phyloP scores from a whole-genome alignment of 2,329 filamentous ascomycete species.

The Myriosclerotinia scirpicola region DNA sequence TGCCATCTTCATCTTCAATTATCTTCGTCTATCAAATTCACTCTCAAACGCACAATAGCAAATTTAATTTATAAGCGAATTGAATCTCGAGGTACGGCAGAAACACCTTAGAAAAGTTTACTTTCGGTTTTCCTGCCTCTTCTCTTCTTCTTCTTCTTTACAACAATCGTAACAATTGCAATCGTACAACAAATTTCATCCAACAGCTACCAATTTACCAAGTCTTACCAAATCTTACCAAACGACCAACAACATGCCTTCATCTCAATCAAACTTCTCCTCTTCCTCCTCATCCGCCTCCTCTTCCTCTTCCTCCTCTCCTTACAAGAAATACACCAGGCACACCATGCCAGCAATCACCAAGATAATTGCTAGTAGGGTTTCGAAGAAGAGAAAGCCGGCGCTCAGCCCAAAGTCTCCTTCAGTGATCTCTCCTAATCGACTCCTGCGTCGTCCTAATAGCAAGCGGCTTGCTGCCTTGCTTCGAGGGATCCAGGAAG shows the following conservation, averaged over 20 bases:
- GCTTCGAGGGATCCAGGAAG: neutral
- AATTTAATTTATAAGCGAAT: neutral
- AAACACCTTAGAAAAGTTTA: neutral
- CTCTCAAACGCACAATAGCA: neutral
- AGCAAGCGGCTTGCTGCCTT: neutral
- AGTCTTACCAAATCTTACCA: neutral
- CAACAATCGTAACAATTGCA: too few relatives aligned
- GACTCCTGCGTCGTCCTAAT: neutral
- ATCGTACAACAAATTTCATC: too few relatives aligned
- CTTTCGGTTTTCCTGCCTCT: neutral
- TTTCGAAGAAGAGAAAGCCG: conserved; percentile 3
- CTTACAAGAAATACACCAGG: neutral
- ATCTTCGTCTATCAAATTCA: conserved; percentile 9
- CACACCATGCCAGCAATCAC: neutral
- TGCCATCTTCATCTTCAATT: neutral
- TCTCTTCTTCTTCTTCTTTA: neutral
- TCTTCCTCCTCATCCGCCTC: neutral
- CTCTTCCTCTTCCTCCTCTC: neutral
- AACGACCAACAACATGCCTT: conserved; percentile 1
- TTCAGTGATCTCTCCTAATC: conserved; percentile 3
- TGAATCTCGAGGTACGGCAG: neutral
- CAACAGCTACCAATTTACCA: too few relatives aligned
- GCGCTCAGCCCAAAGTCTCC: neutral
- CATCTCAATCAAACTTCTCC: neutral
- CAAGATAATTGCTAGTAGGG: neutral